Base-by-base conservation (phyloP, 2,329 filamentous ascomycete genomes). In the Aspergillus sp. region DNA sequence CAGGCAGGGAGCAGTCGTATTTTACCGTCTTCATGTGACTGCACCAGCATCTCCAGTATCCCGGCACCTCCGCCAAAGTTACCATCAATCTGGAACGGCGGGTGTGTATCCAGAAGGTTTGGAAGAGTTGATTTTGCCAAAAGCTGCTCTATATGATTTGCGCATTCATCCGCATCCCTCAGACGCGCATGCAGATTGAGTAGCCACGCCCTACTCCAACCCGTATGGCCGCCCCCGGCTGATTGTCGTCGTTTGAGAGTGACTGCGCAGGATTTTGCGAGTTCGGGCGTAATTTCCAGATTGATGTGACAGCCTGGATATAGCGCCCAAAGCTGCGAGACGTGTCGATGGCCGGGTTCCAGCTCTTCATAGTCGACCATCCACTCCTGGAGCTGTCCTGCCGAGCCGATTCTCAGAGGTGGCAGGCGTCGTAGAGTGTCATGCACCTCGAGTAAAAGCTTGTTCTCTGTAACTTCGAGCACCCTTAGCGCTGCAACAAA, bases 161-260 rank as follows among this genome's bases (percentile, higher is more conserved):
- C 63, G 53, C 73, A 74, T 39, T 75, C 70, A 39, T 74, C 70
- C 3, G 65, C 64, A 56, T 79, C 74, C 11, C 74, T 70, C 3
- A 83, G 66, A 0, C 82, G 75, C 12, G 80, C 80, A 52, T 79
- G 78, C 40, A 82, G 68, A 41, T 77, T 80, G n/a, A 82, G 69
- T 0, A 79, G 66, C 80, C 80, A 84, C 5, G 79, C 79, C 15
- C 78, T 73, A 4, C 79, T 80, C 81, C 81, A 84, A 0, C 81
- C 81, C 0, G 80, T 84, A 52, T 80, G 76, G 0, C 79, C 81
- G 4, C 79, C 77, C 9, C 77, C 77, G 46, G 75, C 65, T n/a
- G 68, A 62, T 7, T 71, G 73, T n/a, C 69, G 69, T 59, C 58
- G 59, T 48, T 53, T 56, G 27, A 71, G 56, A 7, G 62, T 61